Percentiles rank a stretch among this genome's conserved stretches.
These are phyloP conservation scores for Cyberlindnera galapagoensis DNA, from an alignment of 805 yeast genomes.

Conservation along the genomic window DNA sequence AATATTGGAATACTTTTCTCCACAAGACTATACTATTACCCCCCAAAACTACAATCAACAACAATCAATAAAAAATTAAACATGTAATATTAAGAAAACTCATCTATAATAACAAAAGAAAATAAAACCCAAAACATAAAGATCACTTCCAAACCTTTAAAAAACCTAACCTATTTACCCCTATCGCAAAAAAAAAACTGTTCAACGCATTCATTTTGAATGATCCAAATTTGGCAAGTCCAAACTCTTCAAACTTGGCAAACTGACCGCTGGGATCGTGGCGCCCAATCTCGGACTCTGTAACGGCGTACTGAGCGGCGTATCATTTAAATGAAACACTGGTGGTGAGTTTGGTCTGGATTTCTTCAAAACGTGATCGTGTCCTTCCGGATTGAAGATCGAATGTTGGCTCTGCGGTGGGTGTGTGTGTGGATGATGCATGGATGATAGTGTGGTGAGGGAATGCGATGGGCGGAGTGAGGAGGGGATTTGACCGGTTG, in stretches of 20 bases:
- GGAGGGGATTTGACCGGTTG: slow-evolving; percentile 11
- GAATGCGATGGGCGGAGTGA: slow-evolving; percentile 21
- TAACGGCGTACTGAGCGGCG: slow-evolving; percentile 43
- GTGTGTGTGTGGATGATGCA: slow-evolving; percentile 24
- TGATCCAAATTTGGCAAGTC: slow-evolving; percentile 20
- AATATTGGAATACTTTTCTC: too few relatives aligned
- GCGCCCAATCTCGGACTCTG: slow-evolving; percentile 39
- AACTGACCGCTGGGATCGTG: slow-evolving; percentile 9
- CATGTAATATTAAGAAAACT: too few relatives aligned
- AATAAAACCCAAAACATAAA: neutral
- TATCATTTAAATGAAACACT: slow-evolving; percentile 31
- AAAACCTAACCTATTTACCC: too few relatives aligned
- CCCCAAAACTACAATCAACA: too few relatives aligned
- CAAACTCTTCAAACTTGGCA: slow-evolving; percentile 24
- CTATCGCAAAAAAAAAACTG: neutral
- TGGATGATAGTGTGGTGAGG: slow-evolving; percentile 14
- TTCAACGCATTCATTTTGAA: neutral
- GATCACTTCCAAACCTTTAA: neutral
- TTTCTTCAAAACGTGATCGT: slow-evolving; percentile 30
- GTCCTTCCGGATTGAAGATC: too few relatives aligned
- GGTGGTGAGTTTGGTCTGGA: slow-evolving; percentile 45
- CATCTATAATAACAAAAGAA: too few relatives aligned
- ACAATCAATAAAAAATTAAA: too few relatives aligned
- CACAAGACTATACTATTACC: too few relatives aligned
- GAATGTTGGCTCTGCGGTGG: too few relatives aligned